These are phyloP conservation scores for Solanum tarijense DNA, from an alignment of 257 asterid species.

Conservation along the genomic window DNA sequence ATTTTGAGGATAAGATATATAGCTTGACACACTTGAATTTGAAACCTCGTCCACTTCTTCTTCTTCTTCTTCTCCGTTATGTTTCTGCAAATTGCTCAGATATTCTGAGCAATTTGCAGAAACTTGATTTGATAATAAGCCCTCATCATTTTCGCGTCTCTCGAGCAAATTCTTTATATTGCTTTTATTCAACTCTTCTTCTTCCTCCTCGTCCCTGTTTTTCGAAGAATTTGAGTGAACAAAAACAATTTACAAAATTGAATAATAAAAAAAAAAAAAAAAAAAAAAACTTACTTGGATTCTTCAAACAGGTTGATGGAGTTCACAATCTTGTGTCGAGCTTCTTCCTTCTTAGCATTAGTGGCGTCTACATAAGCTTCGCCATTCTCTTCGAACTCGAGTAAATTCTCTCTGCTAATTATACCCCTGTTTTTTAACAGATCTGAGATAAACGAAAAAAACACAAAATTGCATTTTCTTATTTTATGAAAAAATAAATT, in stretches of 20 bases:
- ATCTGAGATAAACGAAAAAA: background rate
- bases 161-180: constrained; percentile 5
- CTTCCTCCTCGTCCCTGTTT: background rate
- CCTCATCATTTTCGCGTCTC: background rate
- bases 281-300: constrained; percentile 16
- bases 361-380: background rate
- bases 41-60: background rate
- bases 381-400: background rate
- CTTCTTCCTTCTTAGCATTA: background rate
- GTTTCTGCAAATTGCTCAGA: background rate
- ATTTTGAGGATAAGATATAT: background rate
- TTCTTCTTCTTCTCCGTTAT: background rate
- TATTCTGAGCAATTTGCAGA: background rate
- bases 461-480: background rate
- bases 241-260: background rate
- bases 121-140: background rate
- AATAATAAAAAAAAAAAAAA: too few relatives aligned
- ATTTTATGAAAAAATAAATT: background rate
- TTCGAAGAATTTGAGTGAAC: background rate
- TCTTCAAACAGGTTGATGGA: constrained; percentile 3
- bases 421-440: background rate
- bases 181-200: background rate
- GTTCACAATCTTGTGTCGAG: background rate
- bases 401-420: too few relatives aligned
- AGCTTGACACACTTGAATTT: background rate